Evolutionary conservation across 1,139 yeast genomes (phyloP).

Genomic region (Hyphopichia burtonii): DNA sequence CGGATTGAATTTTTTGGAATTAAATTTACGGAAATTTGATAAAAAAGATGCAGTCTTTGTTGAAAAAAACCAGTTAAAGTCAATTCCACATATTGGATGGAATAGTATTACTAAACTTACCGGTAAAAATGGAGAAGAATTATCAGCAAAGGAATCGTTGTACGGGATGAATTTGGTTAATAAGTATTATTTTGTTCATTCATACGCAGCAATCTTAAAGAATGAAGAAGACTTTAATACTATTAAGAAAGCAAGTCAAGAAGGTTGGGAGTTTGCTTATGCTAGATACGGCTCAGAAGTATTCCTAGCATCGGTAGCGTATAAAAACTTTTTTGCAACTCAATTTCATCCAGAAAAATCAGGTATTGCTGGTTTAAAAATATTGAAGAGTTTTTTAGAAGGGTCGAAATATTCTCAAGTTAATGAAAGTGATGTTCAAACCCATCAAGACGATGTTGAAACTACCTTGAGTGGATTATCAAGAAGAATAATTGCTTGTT

Average conservation of each 20-base stretch:
- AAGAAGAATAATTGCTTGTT: slow-evolving; percentile 88
- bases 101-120: slow-evolving; percentile 41
- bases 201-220: slow-evolving; percentile 72
- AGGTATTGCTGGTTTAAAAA: slow-evolving; percentile 81
- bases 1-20: slow-evolving; percentile 57
- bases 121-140: slow-evolving; percentile 10
- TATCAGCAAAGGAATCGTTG: slow-evolving; percentile 29
- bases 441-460: slow-evolving; percentile 29
- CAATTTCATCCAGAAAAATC: slow-evolving; percentile 98
- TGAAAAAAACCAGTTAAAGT: slow-evolving; percentile 38
- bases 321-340: slow-evolving; percentile 82
- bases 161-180: slow-evolving; percentile 63
- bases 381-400: slow-evolving; percentile 68
- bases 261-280: slow-evolving; percentile 79
- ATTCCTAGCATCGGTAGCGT: slow-evolving; percentile 80
- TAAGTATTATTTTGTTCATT: slow-evolving; percentile 92
- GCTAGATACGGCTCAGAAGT: slow-evolving; percentile 76
- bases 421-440: slow-evolving; percentile 17
- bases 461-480: slow-evolving; percentile 69
- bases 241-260: slow-evolving; percentile 27
- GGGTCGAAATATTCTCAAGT: slow-evolving; percentile 37
- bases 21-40: slow-evolving; percentile 59
- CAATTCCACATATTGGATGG: slow-evolving; percentile 98
- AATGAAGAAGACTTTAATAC: slow-evolving; percentile 17
- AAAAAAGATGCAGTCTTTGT: slow-evolving; percentile 35